Percentiles rank a stretch among this genome's conserved stretches.
Conservation (phyloP, 768 basidiomycete species). For the Hemileccinum impolitum region DNA sequence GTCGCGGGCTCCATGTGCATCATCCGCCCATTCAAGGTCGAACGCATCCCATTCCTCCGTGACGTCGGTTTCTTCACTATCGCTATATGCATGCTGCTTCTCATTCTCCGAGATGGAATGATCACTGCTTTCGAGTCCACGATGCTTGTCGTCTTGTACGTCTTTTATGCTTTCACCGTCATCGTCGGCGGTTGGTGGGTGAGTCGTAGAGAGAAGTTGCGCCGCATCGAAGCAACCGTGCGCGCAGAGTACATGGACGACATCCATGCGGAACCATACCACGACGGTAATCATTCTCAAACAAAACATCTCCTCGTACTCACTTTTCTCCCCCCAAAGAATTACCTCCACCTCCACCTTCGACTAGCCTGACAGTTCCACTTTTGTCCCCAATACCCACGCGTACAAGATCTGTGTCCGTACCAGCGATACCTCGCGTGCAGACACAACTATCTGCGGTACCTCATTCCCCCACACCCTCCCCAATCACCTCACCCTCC, state of each 20-base stretch:
- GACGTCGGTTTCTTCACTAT: conserved; percentile 94
- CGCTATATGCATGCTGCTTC: conserved; percentile 72
- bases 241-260: conserved; percentile 59
- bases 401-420: conserved; percentile 39
- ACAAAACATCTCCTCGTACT: conserved; percentile 1
- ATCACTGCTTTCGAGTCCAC: conserved; percentile 71
- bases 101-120: conserved; percentile 72
- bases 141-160: conserved; percentile 68
- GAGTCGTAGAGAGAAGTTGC: conserved; percentile 46
- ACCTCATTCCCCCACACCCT: conserved; percentile 44
- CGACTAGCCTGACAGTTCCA: conserved; percentile 12
- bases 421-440: conserved; percentile 36
- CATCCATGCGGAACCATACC: conserved; percentile 47
- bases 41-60: conserved; percentile 77
- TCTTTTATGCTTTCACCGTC: conserved; percentile 73
- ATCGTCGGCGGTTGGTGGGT: conserved; percentile 78
- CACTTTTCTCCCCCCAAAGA: conserved; percentile 8
- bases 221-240: conserved; percentile 47
- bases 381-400: conserved; percentile 32
- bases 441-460: conserved; percentile 40
- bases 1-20: conserved; percentile 98
- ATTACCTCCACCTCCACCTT: background rate
- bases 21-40: conserved; percentile 90
- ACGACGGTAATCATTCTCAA: conserved; percentile 56
- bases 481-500: conserved; percentile 41